Conservation (phyloP, 441 rosid genomes). For the Isatis lusitanica region DNA sequence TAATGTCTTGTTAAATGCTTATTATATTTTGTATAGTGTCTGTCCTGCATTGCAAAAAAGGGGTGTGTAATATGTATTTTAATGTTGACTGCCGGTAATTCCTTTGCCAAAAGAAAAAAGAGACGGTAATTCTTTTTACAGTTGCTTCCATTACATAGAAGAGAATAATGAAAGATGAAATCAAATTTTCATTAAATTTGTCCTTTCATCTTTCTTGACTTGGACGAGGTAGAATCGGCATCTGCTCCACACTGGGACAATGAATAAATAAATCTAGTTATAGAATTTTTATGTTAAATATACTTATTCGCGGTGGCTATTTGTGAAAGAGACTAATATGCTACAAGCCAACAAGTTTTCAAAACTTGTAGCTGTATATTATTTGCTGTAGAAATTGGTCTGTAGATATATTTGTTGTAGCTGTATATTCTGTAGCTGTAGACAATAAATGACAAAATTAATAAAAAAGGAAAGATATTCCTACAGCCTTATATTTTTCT, state of each 20-base stretch:
- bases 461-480: too few relatives aligned
- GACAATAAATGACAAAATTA: too few relatives aligned
- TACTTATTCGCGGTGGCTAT: background rate
- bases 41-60: background rate
- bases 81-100: background rate
- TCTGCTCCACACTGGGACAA: background rate
- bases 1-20: background rate
- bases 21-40: background rate
- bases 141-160: background rate
- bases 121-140: background rate
- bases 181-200: background rate
- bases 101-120: too few relatives aligned
- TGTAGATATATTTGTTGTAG: too few relatives aligned
- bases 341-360: background rate
- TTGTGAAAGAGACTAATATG: background rate
- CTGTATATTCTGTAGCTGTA: too few relatives aligned
- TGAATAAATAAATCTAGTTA: background rate
- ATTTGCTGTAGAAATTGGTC: too few relatives aligned
- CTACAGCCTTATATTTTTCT: too few relatives aligned
- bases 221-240: constrained; percentile 1
- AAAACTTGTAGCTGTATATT: too few relatives aligned
- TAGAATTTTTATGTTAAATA: background rate
- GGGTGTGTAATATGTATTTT: background rate
- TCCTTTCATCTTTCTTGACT: background rate
- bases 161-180: background rate